Conservation (phyloP, 768 basidiomycete species). For the Podaxis rugospora region DNA sequence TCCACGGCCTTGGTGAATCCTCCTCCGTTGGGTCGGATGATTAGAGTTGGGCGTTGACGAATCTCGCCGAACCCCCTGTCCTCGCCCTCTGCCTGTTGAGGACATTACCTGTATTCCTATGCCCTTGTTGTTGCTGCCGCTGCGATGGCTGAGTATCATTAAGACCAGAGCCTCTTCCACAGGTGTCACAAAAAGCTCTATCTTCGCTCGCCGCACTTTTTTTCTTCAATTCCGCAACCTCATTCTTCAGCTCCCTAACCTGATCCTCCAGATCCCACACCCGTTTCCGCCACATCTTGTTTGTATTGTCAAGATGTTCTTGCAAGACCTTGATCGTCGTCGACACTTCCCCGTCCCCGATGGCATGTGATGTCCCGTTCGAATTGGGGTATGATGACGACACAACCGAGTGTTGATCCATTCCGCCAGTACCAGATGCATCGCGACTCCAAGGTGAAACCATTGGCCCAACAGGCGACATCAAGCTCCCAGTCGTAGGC, state of each 20-base stretch:
- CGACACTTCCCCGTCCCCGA: conserved; percentile 12
- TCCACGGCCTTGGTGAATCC: background rate
- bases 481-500: conserved; percentile 11
- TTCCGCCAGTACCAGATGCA: background rate
- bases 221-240: conserved; percentile 51
- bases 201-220: conserved; percentile 23
- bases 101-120: conserved; percentile 28
- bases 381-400: background rate
- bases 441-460: conserved; percentile 8
- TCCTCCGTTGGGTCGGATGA: conserved; percentile 7
- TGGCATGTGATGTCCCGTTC: background rate
- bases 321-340: conserved; percentile 49
- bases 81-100: conserved; percentile 64
- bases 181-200: conserved; percentile 48
- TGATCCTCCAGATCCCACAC: conserved; percentile 75
- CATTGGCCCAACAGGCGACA: conserved; percentile 17
- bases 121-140: background rate
- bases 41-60: conserved; percentile 46
- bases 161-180: conserved; percentile 37
- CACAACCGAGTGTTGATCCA: background rate
- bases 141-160: background rate
- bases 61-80: conserved; percentile 62
- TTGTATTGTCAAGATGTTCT: conserved; percentile 53
- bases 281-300: conserved; percentile 66
- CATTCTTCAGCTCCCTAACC: conserved; percentile 64